Conservation (phyloP, 805 yeast species). For the Yamadazyma laniorum region DNA sequence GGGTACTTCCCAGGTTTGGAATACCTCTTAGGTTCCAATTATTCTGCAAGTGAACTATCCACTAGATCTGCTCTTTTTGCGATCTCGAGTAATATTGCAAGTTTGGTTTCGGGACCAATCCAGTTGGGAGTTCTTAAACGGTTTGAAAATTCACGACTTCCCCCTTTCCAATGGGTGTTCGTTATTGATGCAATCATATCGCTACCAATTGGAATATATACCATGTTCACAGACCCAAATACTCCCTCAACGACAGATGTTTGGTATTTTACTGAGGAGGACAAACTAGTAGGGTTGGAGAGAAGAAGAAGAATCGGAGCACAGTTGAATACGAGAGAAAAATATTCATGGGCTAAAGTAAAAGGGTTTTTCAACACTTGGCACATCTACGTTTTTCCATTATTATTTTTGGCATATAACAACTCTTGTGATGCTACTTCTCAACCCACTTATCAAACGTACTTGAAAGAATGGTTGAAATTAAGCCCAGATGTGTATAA, state of each 20-base stretch:
- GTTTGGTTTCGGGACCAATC: constrained; percentile 32
- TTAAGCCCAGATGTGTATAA: constrained; percentile 30
- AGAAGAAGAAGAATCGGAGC: constrained; percentile 43
- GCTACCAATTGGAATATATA: constrained; percentile 31
- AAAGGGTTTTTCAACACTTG: constrained; percentile 45
- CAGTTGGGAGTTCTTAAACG: constrained; percentile 26
- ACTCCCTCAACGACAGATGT: constrained; percentile 36
- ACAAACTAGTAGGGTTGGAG: constrained; percentile 45
- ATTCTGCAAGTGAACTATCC: constrained; percentile 25
- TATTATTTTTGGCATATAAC: constrained; percentile 36
- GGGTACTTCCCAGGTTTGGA: constrained; percentile 61
- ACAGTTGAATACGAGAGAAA: constrained; percentile 39
- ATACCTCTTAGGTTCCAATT: constrained; percentile 43
- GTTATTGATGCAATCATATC: constrained; percentile 34
- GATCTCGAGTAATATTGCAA: constrained; percentile 26
- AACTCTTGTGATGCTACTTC: constrained; percentile 29
- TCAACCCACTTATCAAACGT: constrained; percentile 39
- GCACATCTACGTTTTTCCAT: constrained; percentile 48
- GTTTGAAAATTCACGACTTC: constrained; percentile 20
- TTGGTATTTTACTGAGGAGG: constrained; percentile 28
- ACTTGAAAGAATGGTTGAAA: constrained; percentile 32
- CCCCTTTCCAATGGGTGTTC: constrained; percentile 36
- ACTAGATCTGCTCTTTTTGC: constrained; percentile 32
- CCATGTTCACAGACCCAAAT: constrained; percentile 32
- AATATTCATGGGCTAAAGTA: constrained; percentile 40